phyloP scores from a whole-genome alignment of 768 basidiomycete species.

The Rhodosporidiobolus odoratus region DNA sequence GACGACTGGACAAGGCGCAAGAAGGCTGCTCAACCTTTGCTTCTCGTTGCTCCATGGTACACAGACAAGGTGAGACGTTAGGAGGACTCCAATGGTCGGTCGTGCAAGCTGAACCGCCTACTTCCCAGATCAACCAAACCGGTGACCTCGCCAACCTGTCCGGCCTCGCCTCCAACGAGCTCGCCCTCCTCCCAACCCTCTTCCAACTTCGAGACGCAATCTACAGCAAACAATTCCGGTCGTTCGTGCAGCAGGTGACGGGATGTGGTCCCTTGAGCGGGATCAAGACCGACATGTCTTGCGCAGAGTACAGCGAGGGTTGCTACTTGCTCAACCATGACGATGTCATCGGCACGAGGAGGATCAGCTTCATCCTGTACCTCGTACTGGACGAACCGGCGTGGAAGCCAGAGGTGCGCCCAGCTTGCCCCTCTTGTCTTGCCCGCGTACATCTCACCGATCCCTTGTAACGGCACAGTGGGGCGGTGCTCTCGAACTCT shows the following conservation, averaged over 20 bases:
- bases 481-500: constrained; percentile 92
- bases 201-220: constrained; percentile 81
- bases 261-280: constrained; percentile 89
- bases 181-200: constrained; percentile 71
- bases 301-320: constrained; percentile 82
- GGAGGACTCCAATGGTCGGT: neutral
- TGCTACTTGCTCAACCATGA: constrained; percentile 96
- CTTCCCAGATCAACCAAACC: constrained; percentile 83
- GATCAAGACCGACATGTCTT: constrained; percentile 88
- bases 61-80: constrained; percentile 16
- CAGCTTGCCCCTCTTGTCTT: neutral
- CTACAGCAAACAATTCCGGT: constrained; percentile 75
- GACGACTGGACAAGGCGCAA: neutral
- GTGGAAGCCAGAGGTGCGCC: constrained; percentile 63
- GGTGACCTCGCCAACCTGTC: constrained; percentile 91
- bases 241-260: constrained; percentile 76
- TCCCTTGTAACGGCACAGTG: too few relatives aligned
- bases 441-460: neutral
- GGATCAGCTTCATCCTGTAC: constrained; percentile 94
- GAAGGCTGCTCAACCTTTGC: neutral
- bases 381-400: constrained; percentile 68
- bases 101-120: too few relatives aligned
- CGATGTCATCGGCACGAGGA: constrained; percentile 90
- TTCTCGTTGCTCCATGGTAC: neutral
- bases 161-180: constrained; percentile 70